These are phyloP conservation scores for Apiospora phragmitis DNA, from an alignment of 2,329 filamentous ascomycete species.

Conservation along the genomic window DNA sequence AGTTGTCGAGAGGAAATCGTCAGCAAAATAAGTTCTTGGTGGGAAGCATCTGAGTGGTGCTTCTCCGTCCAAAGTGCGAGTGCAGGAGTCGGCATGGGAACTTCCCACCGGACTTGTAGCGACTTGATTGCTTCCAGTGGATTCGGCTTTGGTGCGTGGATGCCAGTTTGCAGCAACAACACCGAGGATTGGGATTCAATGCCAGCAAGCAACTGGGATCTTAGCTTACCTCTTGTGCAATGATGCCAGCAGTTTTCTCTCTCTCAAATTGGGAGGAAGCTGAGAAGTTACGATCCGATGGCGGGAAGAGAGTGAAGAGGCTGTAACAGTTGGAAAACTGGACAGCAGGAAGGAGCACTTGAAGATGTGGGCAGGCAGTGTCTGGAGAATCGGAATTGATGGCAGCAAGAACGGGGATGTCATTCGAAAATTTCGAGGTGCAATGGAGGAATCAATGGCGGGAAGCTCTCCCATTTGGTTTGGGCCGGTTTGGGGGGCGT, in stretches of 20 bases:
- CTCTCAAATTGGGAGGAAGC: constrained; percentile 1
- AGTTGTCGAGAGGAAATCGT: constrained; percentile 16
- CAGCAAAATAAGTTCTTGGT: constrained; percentile 20
- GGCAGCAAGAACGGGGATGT: constrained; percentile 9
- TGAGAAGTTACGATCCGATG: constrained; percentile 5
- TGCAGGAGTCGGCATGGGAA: neutral
- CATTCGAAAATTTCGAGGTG: constrained; percentile 13
- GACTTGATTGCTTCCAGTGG: neutral
- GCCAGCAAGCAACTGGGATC: neutral
- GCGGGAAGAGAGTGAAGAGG: constrained; percentile 6
- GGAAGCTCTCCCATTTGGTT: constrained; percentile 3
- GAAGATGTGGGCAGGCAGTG: neutral
- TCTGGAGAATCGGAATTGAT: neutral
- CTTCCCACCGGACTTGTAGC: neutral
- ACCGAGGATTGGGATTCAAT: neutral
- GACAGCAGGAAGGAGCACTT: constrained; percentile 6
- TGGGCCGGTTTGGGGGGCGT: neutral
- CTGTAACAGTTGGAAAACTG: constrained; percentile 3
- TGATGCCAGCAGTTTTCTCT: neutral
- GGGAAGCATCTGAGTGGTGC: neutral
- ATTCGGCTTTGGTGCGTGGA: neutral
- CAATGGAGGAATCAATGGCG: constrained; percentile 4
- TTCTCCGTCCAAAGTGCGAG: neutral
- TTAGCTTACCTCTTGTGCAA: neutral
- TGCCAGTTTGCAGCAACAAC: neutral